A percentile compares a stretch with the other conserved stretches of the same genome.
Evolutionary conservation across 768 basidiomycete species (phyloP).

Genomic region (Trametes gibbosa): DNA sequence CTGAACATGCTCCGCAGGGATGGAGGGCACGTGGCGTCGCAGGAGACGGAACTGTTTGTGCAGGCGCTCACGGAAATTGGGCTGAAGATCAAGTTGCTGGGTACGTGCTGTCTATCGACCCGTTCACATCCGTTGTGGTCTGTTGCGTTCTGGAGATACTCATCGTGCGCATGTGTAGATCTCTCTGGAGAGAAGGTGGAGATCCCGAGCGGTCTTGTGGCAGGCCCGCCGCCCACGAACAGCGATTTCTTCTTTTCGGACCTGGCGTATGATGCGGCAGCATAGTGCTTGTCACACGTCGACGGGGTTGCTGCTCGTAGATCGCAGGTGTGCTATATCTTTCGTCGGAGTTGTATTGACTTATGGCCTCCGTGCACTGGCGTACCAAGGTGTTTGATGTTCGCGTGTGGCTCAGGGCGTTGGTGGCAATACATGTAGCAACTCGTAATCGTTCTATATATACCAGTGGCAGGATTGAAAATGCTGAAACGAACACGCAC

Average conservation of each 20-base stretch:
- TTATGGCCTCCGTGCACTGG: too few species aligned
- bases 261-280: slow-evolving; percentile 27
- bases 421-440: slow-evolving; percentile 5
- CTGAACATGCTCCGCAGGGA: slow-evolving; percentile 82
- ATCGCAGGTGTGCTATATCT: background rate
- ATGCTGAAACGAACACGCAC: too few species aligned
- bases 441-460: background rate
- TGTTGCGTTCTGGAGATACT: background rate
- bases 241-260: slow-evolving; percentile 89
- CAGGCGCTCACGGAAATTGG: slow-evolving; percentile 88
- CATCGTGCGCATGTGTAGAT: slow-evolving; percentile 44
- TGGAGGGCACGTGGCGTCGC: slow-evolving; percentile 78
- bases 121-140: background rate
- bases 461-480: slow-evolving; percentile 1
- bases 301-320: too few species aligned
- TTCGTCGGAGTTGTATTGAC: background rate
- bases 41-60: slow-evolving; percentile 84
- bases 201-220: slow-evolving; percentile 74
- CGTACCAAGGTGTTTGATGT: background rate
- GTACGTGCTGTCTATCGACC: slow-evolving; percentile 38
- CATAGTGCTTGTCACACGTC: too few species aligned
- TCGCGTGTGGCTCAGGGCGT: background rate
- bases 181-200: slow-evolving; percentile 87
- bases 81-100: slow-evolving; percentile 84
- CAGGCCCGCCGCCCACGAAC: slow-evolving; percentile 78